Evolutionary conservation across 768 basidiomycete species (phyloP), one percentile per base, ranked within the genome.

Genomic region (Chalciporus piperatus): DNA sequence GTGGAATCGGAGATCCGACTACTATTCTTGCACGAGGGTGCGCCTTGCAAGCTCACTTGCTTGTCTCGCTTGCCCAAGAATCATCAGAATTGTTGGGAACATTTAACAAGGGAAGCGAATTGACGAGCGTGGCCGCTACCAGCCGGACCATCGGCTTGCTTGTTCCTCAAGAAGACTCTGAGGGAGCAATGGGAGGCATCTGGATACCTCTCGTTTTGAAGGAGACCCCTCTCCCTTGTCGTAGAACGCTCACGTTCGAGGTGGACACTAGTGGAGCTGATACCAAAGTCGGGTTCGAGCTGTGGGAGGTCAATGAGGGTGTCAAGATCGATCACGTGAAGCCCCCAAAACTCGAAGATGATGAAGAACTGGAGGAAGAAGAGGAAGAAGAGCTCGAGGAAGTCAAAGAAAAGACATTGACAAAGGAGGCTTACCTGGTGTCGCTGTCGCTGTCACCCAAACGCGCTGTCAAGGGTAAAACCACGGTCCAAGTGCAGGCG

Each of bases 11-110:
- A 13, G 88, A 91, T 65, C 89, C 90, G 0, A 89, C 87, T 1
- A 85, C 88, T 10, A 76, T 91, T 43, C 74, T 92, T 0, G 84
- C 88, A 1, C 73, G 86, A 10, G 90, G 90, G n/a, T 85, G 82
- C 50, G 89, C 87, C 4, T 62, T 85, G 37, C 89, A 92, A 64
- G 90, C 86, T 2, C 79, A 79, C 41, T 64, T 90, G 33, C 72
- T 92, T 33, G 69, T 77, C 1, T 63, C 66, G 11, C 70, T 88
- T 27, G 70, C 72, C 3, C 66, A 71, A 47, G 75, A 74, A 37
- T 77, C 80, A 20, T 78, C 80, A 38, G 72, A 71, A 39, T 80
- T 89, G 22, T 65, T 72, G 23, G 64, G 61, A 14, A 80, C 81
- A 23, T 86, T 87, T 57, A 57, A 60, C 62, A 72, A 59, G 53